Conservation (phyloP, 2,329 filamentous ascomycete species). For the Cladophialophora bantiana region DNA sequence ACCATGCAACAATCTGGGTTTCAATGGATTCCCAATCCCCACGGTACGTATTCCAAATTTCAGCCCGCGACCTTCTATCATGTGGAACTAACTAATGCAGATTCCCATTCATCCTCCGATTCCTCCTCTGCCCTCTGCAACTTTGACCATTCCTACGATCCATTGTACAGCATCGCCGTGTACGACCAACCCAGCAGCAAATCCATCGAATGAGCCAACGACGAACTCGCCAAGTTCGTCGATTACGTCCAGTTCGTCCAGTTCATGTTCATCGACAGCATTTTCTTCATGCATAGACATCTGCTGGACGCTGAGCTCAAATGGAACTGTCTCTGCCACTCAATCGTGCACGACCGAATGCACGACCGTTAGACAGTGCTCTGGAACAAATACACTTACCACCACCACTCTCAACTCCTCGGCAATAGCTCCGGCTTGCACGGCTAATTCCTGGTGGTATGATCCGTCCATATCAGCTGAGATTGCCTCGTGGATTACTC, state of each 20-base stretch:
- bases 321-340: not conserved
- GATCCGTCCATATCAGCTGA: constrained; percentile 13
- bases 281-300: constrained; percentile 1
- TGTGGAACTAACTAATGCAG: constrained; percentile 7
- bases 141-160: constrained; percentile 4
- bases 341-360: constrained; percentile 11
- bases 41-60: constrained; percentile 8
- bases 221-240: not conserved
- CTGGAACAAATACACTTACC: constrained; percentile 4
- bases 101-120: constrained; percentile 5
- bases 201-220: not conserved
- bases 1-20: constrained; percentile 2
- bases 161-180: constrained; percentile 13
- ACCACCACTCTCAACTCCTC: constrained; percentile 1
- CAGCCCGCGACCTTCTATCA: not conserved
- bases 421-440: constrained; percentile 14
- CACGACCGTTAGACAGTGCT: constrained; percentile 14
- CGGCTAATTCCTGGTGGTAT: constrained; percentile 18
- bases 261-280: constrained; percentile 6
- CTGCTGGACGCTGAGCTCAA: constrained; percentile 1
- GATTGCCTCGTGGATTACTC: constrained; percentile 16
- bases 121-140: constrained; percentile 6
- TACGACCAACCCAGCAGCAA: not conserved
- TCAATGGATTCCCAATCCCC: constrained; percentile 14
- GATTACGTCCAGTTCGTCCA: constrained; percentile 6